Evolutionary conservation across 306 rosid species (phyloP).

Genomic region (Rosa rugosa): DNA sequence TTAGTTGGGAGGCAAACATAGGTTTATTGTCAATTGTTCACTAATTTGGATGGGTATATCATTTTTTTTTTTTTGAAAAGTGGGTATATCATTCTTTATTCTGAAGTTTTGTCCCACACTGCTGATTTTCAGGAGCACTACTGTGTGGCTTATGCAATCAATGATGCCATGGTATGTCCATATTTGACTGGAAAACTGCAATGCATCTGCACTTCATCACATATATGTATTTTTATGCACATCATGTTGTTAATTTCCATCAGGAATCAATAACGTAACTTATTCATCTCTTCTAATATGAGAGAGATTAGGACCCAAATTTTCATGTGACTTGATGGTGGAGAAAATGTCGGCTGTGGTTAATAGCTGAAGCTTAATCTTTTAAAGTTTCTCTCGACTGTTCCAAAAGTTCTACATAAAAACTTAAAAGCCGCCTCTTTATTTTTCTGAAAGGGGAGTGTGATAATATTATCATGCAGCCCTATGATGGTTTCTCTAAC

Average conservation of each 20-base stretch:
- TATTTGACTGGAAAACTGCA: not conserved
- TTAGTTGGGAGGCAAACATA: not conserved
- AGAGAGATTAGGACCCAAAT: not conserved
- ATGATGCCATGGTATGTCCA: conserved; percentile 74
- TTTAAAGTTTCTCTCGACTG: not conserved
- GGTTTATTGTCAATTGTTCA: not conserved
- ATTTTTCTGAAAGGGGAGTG: not conserved
- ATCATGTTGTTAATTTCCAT: not conserved
- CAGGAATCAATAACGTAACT: not conserved
- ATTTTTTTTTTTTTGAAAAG: no score
- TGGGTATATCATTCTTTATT: conserved; percentile 17
- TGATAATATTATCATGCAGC: not conserved
- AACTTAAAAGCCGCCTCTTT: not conserved
- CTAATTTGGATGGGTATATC: conserved; percentile 9
- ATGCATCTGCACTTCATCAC: not conserved
- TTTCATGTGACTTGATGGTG: not conserved
- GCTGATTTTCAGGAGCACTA: conserved; percentile 91
- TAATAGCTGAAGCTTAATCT: not conserved
- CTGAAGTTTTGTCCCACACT: conserved; percentile 23
- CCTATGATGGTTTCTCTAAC: not conserved
- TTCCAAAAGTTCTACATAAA: not conserved
- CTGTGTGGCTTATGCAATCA: conserved; percentile 91
- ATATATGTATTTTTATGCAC: not conserved
- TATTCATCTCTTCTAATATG: not conserved
- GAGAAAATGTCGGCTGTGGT: no score